Base-by-base conservation (phyloP, 2,329 filamentous ascomycete genomes). In the Dryadomyces quercivorus region DNA sequence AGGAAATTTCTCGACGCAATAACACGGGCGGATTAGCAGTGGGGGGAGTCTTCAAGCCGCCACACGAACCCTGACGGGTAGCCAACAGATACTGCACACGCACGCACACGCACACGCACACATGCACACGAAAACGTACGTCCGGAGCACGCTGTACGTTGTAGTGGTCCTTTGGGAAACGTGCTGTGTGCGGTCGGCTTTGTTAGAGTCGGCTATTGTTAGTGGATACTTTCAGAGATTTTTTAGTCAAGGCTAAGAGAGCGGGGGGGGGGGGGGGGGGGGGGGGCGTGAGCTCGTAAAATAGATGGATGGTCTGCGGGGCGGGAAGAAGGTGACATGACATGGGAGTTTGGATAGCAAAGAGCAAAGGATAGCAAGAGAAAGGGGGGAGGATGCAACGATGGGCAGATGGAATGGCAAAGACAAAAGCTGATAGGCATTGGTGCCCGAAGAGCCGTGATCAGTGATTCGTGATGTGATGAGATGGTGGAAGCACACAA, bases 191-290 rank as follows among this genome's bases (percentile, higher is more conserved):
- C 43, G 36, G 31, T 15, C 16, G 43, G 18, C 38, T 34, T 49
- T 51, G 59, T 61, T 60, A 62, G 49, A 43, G 43, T 22, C 45
- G 31, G 51, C 12, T 52, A 20, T 38, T 62, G 62, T 63, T 61
- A 63, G 64, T 64, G 64, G 58, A 52, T 48, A 34, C 54, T 22
- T 31, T 36, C 45, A 42, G 40, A 54, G 55, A 54, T 26, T 56
- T 56, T 55, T 43, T 51, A 47, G 34, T 56, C 21, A 21, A 45
- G 16, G 42, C 42, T 44, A 44, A 44, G 42, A 46, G 26, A 43
- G 43, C 13, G 42, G 15, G n/a, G 21, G 18, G 7, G 20, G 26
- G 22, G 40, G 49, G 36, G 13, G 38, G 22, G 26, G 36, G 34
- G 36, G 26, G 34, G 22, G 40, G 53, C 21, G n/a, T n/a, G 51